Evolutionary conservation across 2,329 filamentous ascomycete genomes (phyloP), one percentile per base, ranked within the genome.

Genomic region (Hypoxylon sp.): DNA sequence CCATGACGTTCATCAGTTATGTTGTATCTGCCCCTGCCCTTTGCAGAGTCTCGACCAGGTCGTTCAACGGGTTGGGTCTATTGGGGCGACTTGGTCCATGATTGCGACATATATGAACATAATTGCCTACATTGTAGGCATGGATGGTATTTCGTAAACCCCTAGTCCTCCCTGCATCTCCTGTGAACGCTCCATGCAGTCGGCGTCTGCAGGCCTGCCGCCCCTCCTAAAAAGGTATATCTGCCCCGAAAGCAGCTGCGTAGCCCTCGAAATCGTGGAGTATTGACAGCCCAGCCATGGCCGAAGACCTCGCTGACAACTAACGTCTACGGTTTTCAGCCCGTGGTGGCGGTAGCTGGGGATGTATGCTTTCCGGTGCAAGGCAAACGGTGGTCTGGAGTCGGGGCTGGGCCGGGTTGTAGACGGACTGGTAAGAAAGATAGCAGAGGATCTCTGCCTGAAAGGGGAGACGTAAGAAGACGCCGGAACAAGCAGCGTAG

Each of bases 191-290:
- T 48, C 11, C n/a, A 33, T 20, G 58, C 11, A 11, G 45, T 40
- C 13, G 49, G n/a, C 5, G 40, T 42, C 17, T 60, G 40, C 0
- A 60, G 17, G 17, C 55, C 57, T 4, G 35, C 43, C 21, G 13
- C 38, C 2, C 57, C 57, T 6, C 51, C 51, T 1, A 45, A 7
- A 35, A 60, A 74, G 59, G 56, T 1, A 59, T 35, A 9, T 38
- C 43, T 4, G 63, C 56, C 2, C 54, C 49, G 15, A 66, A 64
- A 2, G 65, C 50, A 2, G 77, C 78, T 11, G 68, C 67, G 2
- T 77, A 76, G 0, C 78, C 78, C 51, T 79, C 73, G 50, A 75
- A 78, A 62, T 83, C 81, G 0, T 81, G 79, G 4, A 72, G n/a
- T 69, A 13, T 75, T 77, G 20, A 83, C 77, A 17, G 77, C 70